Conservation (phyloP, 169 alveolate species). For the Prorocentrum cordatum region DNA sequence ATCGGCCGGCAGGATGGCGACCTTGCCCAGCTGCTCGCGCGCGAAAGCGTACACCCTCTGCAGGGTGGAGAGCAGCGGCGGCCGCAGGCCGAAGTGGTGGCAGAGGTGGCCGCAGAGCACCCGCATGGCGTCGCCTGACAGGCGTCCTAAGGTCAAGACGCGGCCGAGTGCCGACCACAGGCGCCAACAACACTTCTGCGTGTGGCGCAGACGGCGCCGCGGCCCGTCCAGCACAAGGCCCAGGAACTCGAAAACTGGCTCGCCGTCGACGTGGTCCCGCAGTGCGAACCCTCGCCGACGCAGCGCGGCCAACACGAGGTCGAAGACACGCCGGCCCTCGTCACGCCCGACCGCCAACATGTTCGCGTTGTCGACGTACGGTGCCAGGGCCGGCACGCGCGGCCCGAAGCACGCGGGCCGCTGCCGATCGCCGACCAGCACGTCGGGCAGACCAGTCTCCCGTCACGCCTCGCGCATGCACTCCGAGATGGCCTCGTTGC, state of each 20-base stretch:
- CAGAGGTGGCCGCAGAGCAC: too few species aligned
- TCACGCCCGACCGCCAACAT: background rate
- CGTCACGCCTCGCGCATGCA: background rate
- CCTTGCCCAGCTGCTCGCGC: too few species aligned
- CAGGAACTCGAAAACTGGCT: background rate
- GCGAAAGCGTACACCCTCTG: too few species aligned
- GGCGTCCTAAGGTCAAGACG: too few species aligned
- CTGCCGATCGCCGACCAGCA: background rate
- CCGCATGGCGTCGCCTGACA: too few species aligned
- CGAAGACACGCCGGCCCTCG: background rate
- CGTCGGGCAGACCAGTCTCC: background rate
- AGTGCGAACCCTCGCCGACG: background rate
- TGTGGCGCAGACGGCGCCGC: background rate
- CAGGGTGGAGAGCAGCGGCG: too few species aligned
- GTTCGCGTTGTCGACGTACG: background rate
- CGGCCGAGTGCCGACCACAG: background rate
- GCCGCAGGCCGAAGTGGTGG: too few species aligned
- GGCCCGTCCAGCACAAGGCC: background rate
- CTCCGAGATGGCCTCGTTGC: background rate
- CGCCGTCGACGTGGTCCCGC: background rate
- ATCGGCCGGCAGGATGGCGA: too few species aligned
- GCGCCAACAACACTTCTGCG: background rate
- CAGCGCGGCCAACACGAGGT: background rate
- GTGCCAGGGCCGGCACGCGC: background rate
- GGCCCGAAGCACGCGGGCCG: background rate